Conservation (phyloP, 2,329 filamentous ascomycete species). For the Aspergillus viridinutans region DNA sequence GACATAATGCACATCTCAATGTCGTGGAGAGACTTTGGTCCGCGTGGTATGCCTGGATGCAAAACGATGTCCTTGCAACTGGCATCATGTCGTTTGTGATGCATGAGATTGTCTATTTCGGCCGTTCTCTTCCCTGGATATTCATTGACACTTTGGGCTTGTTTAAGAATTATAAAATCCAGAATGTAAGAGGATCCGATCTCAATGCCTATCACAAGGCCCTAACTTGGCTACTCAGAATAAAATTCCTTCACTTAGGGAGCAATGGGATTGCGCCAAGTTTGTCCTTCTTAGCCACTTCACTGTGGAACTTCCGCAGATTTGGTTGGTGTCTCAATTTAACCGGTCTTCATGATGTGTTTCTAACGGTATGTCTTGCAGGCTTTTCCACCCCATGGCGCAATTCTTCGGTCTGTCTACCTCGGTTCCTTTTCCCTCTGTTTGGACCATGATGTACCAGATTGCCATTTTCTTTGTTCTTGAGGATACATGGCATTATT, state of each 20-base stretch:
- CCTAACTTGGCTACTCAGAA: constrained; percentile 38
- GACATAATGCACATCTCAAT: constrained; percentile 81
- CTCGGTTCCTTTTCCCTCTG: constrained; percentile 79
- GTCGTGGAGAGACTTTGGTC: constrained; percentile 86
- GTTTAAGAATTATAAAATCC: constrained; percentile 93
- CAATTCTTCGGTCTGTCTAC: constrained; percentile 87
- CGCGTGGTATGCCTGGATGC: constrained; percentile 96
- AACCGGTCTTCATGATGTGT: not conserved
- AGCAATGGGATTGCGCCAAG: constrained; percentile 91
- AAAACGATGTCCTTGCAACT: constrained; percentile 93
- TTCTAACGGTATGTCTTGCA: constrained; percentile 21
- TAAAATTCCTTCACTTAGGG: constrained; percentile 87
- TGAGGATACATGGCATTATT: constrained; percentile 99
- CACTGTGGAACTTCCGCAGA: constrained; percentile 96
- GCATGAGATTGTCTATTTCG: constrained; percentile 94
- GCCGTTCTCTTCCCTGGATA: constrained; percentile 84
- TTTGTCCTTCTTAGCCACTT: constrained; percentile 94
- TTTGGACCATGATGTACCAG: constrained; percentile 84
- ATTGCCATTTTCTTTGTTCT: constrained; percentile 91
- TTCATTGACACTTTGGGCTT: constrained; percentile 83
- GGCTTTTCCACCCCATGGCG: constrained; percentile 92
- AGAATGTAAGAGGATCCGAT: constrained; percentile 58
- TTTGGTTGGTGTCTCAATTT: constrained; percentile 59
- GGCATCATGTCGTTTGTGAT: constrained; percentile 96
- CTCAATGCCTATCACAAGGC: not conserved